These are phyloP conservation scores for Blastocystis sp. DNA, from an alignment of 352 stramenopile genomes.

Conservation along the genomic window DNA sequence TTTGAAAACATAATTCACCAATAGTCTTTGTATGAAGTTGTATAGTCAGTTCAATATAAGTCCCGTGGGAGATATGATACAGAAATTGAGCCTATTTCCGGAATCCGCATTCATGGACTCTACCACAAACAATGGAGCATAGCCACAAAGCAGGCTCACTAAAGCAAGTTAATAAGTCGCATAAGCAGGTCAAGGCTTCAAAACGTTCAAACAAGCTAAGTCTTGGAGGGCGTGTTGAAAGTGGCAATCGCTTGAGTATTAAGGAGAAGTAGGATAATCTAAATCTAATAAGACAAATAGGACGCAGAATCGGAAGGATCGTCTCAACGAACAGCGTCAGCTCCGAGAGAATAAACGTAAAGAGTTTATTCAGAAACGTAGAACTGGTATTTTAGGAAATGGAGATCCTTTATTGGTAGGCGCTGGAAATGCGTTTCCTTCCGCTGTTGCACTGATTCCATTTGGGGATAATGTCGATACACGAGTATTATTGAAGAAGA, in stretches of 20 bases:
- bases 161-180: conserved; percentile 72
- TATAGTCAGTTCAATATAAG: too few relatives aligned
- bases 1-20: conserved; percentile 31
- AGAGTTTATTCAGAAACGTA: conserved; percentile 65
- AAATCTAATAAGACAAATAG: neutral
- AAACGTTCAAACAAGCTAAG: conserved; percentile 68
- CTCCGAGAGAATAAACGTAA: conserved; percentile 66
- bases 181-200: conserved; percentile 69
- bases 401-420: conserved; percentile 1
- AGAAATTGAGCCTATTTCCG: neutral
- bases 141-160: conserved; percentile 67
- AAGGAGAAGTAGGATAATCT: conserved; percentile 32
- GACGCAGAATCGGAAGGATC: conserved; percentile 68
- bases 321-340: conserved; percentile 68
- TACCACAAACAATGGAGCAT: conserved; percentile 60
- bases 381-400: conserved; percentile 68
- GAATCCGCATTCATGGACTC: neutral
- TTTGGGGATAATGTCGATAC: conserved; percentile 30
- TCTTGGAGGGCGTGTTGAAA: conserved; percentile 68
- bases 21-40: too few relatives aligned
- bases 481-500: neutral
- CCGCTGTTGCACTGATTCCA: conserved; percentile 47
- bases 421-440: conserved; percentile 26
- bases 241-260: neutral
- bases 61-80: neutral